Percentiles rank a stretch among this genome's conserved stretches.
phyloP scores from a whole-genome alignment of 2,329 filamentous ascomycete species.

The Fusarium avenaceum region DNA sequence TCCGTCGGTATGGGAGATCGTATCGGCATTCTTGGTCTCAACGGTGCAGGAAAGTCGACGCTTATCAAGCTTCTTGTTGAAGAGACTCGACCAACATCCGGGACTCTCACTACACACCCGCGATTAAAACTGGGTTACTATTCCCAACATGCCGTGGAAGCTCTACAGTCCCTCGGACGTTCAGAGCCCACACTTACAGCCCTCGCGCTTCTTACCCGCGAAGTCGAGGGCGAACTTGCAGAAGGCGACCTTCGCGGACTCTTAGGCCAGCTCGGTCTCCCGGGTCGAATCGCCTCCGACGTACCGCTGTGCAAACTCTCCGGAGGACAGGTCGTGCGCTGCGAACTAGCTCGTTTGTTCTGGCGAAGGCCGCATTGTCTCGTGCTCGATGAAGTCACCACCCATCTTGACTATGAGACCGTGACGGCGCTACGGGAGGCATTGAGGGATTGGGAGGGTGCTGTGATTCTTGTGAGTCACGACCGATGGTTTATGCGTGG shows the following conservation, averaged over 20 bases:
- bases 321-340: constrained; percentile 80
- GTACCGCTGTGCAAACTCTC: constrained; percentile 80
- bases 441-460: constrained; percentile 77
- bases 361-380: constrained; percentile 78
- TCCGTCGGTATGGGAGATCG: constrained; percentile 80
- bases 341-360: constrained; percentile 76
- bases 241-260: constrained; percentile 78
- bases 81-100: constrained; percentile 68
- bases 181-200: constrained; percentile 70
- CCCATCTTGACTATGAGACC: constrained; percentile 86
- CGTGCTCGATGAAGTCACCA: constrained; percentile 85
- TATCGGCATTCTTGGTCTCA: constrained; percentile 81
- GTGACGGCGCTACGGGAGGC: constrained; percentile 78
- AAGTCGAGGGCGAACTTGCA: constrained; percentile 64
- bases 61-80: constrained; percentile 79
- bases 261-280: constrained; percentile 77
- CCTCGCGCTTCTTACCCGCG: constrained; percentile 70
- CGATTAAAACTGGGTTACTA: constrained; percentile 81
- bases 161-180: constrained; percentile 69
- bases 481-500: constrained; percentile 85
- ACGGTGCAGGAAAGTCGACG: constrained; percentile 86
- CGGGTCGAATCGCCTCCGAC: constrained; percentile 78
- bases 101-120: constrained; percentile 75
- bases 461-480: constrained; percentile 82
- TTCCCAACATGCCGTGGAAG: constrained; percentile 82